Base-by-base conservation (phyloP, 371 early-diverging fungal species). In the Rhizomucor pusillus region DNA sequence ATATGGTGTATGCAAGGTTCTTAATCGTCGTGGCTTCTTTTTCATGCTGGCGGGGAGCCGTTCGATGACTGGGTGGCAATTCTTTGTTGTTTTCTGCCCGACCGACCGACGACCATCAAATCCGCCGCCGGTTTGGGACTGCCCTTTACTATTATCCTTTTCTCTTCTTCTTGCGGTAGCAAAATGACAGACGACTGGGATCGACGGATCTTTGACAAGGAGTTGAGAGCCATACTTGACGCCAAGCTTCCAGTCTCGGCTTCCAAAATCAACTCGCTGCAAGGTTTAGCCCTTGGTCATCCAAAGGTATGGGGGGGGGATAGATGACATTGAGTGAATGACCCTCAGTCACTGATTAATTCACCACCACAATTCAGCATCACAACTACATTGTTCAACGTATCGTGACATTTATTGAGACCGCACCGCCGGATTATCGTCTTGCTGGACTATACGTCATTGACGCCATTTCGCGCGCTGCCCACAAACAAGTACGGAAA, bases 401-500 rank as follows among this genome's bases (percentile, higher is more conserved):
- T n/a, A 71, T 77, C 29, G 51, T 69, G 29, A 69, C 71, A 5
- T 85, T 87, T 44, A 69, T 85, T 33, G 75, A 75, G 43, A 82
- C 69, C 23, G 73, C 83, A 41, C 69, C 79, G 13, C 73, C 80
- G 14, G 84, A 85, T 47, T 80, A 78, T 60, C 80, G 84, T 13
- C 71, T 87, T 12, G 82, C 82, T 40, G 85, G 82, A 48, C 66
- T 87, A 55, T 87, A 87, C 68, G 83, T 85, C 19, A 79, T 87
- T 60, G 86, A 87, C 54, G 81, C 86, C 12, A 81, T 87, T 41
- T 77, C 79, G 5, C 69, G 82, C 12, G 76, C 77, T 13, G 77
- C 73, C 2, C 70, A 72, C 47, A 71, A 72, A 34, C 65, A 56
- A 47, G 46, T 68, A 43, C 59, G 71, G 23, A 73, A 73, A 44